phyloP scores from a whole-genome alignment of 345 rosid species.

The Zanthoxylum bungeanum region DNA sequence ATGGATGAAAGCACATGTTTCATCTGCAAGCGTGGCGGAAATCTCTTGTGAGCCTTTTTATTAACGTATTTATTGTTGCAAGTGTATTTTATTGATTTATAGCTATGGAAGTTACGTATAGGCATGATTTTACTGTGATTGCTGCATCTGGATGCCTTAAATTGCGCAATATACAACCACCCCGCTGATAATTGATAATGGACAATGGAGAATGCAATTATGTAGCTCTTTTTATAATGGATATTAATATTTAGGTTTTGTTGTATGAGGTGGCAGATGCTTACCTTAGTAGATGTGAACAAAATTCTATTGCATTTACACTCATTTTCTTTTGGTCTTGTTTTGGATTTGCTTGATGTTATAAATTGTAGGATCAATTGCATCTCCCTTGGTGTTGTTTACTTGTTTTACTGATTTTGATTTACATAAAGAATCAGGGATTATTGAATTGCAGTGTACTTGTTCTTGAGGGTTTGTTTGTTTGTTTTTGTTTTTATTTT shows the following conservation, averaged over 20 bases:
- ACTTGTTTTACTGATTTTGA: background rate
- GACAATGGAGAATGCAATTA: too few relatives aligned
- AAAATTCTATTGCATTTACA: background rate
- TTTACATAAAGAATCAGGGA: too few relatives aligned
- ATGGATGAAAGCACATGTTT: conserved; percentile 25
- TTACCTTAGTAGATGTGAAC: background rate
- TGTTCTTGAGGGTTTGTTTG: background rate
- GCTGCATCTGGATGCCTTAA: background rate
- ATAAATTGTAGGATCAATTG: too few relatives aligned
- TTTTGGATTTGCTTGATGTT: background rate
- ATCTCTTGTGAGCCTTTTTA: too few relatives aligned
- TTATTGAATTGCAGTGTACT: too few relatives aligned
- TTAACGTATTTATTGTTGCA: too few relatives aligned
- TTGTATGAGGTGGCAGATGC: background rate
- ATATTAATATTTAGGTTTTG: background rate
- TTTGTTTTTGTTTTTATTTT: too few relatives aligned
- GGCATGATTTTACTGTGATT: too few relatives aligned
- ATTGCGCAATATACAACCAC: background rate
- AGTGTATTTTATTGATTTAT: too few relatives aligned
- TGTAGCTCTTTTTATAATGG: background rate
- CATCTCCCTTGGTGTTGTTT: background rate
- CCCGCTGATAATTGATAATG: background rate
- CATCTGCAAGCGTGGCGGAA: too few relatives aligned
- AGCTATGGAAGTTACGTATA: too few relatives aligned
- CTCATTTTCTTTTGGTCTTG: background rate